Evolutionary conservation across 176 grass and related monocot species (phyloP), one percentile per base, ranked within the genome.

Genomic region (Bromus sterilis): DNA sequence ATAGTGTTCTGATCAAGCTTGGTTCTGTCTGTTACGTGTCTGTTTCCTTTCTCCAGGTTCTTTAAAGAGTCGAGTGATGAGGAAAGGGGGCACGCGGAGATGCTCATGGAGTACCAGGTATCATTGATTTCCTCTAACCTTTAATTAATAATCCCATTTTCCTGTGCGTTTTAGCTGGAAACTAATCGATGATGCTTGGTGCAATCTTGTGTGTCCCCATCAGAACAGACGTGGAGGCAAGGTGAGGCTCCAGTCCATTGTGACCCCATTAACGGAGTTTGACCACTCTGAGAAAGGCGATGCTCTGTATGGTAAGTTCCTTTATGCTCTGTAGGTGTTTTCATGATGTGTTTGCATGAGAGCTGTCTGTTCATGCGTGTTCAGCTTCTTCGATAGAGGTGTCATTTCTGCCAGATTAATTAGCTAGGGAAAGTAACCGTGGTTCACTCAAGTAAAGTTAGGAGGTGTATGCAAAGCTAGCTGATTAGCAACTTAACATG

Each of bases 231-330:
- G 86, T 30, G 90, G 90, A 77, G 90, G 90, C n/a, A 89, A 37
- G 39, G 67, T 71, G 37, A 71, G 67, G 67, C 67, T 71, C 67
- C 67, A 43, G 67, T 71, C 67, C 0, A 90, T 90, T 6, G 82
- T 90, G 12, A 83, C 74, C 2, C 91, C 91, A 0, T 44, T 92
- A 11, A 91, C 86, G 0, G 95, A 98, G 32, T 98, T 95, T 51
- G 90, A 98, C 86, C 92, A 98, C 84, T 72, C 90, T 15, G 92
- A 98, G 77, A 98, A 98, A 91, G 95, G 95, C 4, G 95, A 98
- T 42, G 95, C 95, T 30, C 39, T 95, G 66, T 86, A 98, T 4
- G 92, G 95, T 95, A 16, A 89, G 86, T 82, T 82, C 9, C 33
- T 80, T 66, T 46, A 33, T 30, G 16, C 42, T 65, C n/a, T 44